phyloP scores from a whole-genome alignment of 2,329 filamentous ascomycete species.

The Penicillium sp. region DNA sequence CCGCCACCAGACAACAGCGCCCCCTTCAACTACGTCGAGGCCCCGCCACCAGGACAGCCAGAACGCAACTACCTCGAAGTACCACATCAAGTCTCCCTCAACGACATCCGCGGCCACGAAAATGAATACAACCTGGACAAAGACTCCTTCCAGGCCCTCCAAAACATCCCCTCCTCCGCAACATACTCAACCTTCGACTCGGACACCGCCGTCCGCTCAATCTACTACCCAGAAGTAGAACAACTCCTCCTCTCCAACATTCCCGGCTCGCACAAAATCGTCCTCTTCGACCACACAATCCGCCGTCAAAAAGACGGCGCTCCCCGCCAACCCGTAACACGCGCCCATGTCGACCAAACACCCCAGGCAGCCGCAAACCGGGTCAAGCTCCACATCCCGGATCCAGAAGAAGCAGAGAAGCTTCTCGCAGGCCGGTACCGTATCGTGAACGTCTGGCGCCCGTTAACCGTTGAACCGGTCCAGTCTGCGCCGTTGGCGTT shows the following conservation, averaged over 20 bases:
- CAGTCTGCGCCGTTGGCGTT: constrained; percentile 55
- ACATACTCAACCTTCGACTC: constrained; percentile 56
- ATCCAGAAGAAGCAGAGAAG: constrained; percentile 58
- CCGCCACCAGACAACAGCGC: constrained; percentile 56
- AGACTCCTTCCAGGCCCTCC: constrained; percentile 68
- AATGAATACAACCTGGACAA: constrained; percentile 62
- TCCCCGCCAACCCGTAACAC: constrained; percentile 62
- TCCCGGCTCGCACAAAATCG: constrained; percentile 60
- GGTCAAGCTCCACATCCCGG: constrained; percentile 61
- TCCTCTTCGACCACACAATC: constrained; percentile 86
- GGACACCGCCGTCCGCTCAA: constrained; percentile 62
- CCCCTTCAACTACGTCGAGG: constrained; percentile 65
- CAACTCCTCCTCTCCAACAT: constrained; percentile 63
- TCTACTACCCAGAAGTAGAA: constrained; percentile 85
- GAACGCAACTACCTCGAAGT: constrained; percentile 60
- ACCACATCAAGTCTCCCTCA: constrained; percentile 54
- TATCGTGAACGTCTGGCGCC: constrained; percentile 84
- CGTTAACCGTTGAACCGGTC: constrained; percentile 54
- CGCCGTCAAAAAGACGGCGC: constrained; percentile 60
- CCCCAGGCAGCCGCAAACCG: constrained; percentile 60
- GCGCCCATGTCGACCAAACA: constrained; percentile 83
- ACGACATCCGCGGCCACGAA: constrained; percentile 71
- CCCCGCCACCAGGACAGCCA: constrained; percentile 56
- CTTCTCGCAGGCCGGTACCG: constrained; percentile 67
- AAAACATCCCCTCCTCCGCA: constrained; percentile 53